Conservation (phyloP, 192 early-diverging fungal genomes). For the Gaertneriomyces semiglobifer region DNA sequence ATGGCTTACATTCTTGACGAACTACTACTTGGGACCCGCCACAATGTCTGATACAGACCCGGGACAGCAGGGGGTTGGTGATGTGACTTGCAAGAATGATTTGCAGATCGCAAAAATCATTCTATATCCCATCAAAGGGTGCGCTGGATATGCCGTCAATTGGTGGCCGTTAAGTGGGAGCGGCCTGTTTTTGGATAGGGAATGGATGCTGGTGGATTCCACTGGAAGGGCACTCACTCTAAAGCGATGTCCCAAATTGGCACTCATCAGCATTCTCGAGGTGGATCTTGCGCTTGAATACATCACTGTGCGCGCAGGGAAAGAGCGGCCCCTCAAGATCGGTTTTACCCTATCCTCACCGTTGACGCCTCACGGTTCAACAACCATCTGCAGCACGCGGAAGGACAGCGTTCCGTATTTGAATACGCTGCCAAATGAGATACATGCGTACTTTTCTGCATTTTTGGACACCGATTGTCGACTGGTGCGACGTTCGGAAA, state of each 20-base stretch:
- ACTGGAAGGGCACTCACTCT: slow-evolving; percentile 58
- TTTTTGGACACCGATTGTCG: slow-evolving; percentile 47
- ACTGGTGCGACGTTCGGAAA: slow-evolving; percentile 26
- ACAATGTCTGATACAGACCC: not conserved
- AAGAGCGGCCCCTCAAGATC: not conserved
- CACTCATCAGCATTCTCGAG: slow-evolving; percentile 19
- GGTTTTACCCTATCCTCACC: not conserved
- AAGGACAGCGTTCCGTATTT: not conserved
- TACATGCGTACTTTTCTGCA: slow-evolving; percentile 18
- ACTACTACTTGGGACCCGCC: slow-evolving; percentile 50
- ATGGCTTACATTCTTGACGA: slow-evolving; percentile 59
- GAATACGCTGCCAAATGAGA: not conserved
- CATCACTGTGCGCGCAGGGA: slow-evolving; percentile 7
- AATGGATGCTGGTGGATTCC: slow-evolving; percentile 62
- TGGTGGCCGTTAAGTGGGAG: slow-evolving; percentile 55
- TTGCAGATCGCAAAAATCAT: not conserved
- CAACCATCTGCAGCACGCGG: not conserved
- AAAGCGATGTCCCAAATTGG: slow-evolving; percentile 47
- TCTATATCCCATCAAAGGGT: slow-evolving; percentile 81
- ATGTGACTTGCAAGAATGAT: not conserved
- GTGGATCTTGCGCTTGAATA: slow-evolving; percentile 5
- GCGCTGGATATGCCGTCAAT: slow-evolving; percentile 56
- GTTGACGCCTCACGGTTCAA: not conserved
- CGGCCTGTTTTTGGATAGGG: slow-evolving; percentile 61
- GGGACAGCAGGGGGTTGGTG: not conserved